These are phyloP conservation scores for Yarrowia keelungensis DNA, from an alignment of 805 yeast genomes.

Conservation along the genomic window DNA sequence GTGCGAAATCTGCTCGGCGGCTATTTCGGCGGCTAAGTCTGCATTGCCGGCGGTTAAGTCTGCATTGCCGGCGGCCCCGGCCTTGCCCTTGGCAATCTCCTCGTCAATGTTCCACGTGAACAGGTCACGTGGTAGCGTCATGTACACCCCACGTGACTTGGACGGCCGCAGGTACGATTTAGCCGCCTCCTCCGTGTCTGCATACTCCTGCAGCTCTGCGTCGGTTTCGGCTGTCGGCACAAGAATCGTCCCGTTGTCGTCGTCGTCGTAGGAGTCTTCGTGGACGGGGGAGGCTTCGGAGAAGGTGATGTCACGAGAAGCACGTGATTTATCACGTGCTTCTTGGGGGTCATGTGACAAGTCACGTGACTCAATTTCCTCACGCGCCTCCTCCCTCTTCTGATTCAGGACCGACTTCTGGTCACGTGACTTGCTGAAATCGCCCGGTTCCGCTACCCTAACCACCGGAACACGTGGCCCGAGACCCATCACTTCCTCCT, in stretches of 20 bases:
- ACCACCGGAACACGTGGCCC: background rate
- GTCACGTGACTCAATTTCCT: background rate
- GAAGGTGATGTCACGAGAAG: background rate
- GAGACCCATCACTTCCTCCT: no score
- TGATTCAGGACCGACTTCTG: background rate
- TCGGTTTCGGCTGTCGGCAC: constrained; percentile 2
- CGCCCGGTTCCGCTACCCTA: background rate
- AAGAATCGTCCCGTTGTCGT: constrained; percentile 17
- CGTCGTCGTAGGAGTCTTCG: constrained; percentile 21
- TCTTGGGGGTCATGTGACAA: no score
- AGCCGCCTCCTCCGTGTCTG: background rate
- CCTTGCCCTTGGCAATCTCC: constrained; percentile 19
- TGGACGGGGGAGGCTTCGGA: background rate
- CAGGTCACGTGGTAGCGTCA: background rate
- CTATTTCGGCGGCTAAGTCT: no score
- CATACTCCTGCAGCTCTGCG: constrained; percentile 9
- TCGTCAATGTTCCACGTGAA: constrained; percentile 20
- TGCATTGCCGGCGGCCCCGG: background rate
- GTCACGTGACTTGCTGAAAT: background rate
- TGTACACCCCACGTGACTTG: background rate
- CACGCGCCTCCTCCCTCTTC: background rate
- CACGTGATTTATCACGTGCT: background rate
- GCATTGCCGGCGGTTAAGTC: background rate
- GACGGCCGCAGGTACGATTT: background rate
- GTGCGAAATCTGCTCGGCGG: background rate